Evolutionary conservation across 192 early-diverging fungal genomes (phyloP), one percentile per base, ranked within the genome.

Genomic region (Entomortierella parvispora): DNA sequence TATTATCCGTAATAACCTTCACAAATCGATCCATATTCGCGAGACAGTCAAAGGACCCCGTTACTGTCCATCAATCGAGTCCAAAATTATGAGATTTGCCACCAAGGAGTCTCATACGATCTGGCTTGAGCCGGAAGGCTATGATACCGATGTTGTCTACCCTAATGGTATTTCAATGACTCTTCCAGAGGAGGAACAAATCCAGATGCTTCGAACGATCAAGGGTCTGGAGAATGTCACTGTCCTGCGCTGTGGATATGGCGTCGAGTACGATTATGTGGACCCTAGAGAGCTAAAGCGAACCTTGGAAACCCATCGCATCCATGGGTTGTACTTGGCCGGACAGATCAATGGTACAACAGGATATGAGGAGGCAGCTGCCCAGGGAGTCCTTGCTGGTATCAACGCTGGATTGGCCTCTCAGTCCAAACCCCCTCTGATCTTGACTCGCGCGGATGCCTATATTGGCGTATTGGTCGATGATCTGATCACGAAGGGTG

Each of bases 261-360:
- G 93, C 31, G 93, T 94, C n/a, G 92, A 94, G 65, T 94, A 94
- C 68, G 93, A 94, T 54, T 89, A 94, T 60, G 80, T 94, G 10
- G 93, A 94, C 69, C 93, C 93, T 9, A 89, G 93, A 31, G 93
- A 94, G 70, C 81, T 94, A 33, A 75, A 85, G 65, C 87, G 87
- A 14, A 92, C 86, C 2, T 63, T 94, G 25, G 92, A 94, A 84
- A 94, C 93, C 3, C 90, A 90, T 69, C 92, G 93, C 20, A 87
- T 94, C 9, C 79, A 65, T 9, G 93, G 93, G 20, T 70, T 94
- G 32, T 94, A 86, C 69, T 80, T 94, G 72, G 93, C 93, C 2
- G 93, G 93, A 0, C 93, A 94, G 80, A 94, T 94, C 49, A 94
- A 94, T 61, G 93, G 93, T n/a, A 94, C 93, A 1, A 94, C 93